Evolutionary conservation across 2,329 filamentous ascomycete species (phyloP), one percentile per base, ranked within the genome.

Genomic region (Colletotrichum abscissum): DNA sequence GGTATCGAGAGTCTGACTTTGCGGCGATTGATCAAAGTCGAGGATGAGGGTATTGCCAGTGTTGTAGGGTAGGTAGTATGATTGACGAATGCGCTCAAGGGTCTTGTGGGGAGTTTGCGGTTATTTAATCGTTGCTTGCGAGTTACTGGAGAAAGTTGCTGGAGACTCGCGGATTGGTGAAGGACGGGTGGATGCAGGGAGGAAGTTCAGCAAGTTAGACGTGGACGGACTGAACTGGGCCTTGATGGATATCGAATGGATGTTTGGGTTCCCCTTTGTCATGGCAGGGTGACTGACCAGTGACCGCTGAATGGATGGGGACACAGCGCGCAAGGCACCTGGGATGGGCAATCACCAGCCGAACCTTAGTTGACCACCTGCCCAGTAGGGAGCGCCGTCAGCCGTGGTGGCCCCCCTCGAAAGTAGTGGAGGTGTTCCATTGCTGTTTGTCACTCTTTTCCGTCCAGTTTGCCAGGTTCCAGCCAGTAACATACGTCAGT

Each of bases 121-220:
- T 56, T 73, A 69, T 66, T 73, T 71, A 72, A 66, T 70, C 49
- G 71, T 71, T 66, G 52, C 59, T 69, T 9, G 42, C 16, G 42
- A 49, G 71, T 62, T 62, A 38, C 59, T 69, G 19, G 42, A 49
- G 42, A 49, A 49, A 9, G 42, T 49, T 73, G 70, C 66, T 73
- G 66, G 55, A 49, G 66, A 73, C 42, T 56, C 24, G 63, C 63
- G 55, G 26, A 35, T 42, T 46, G 54, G 46, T 54, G 55, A 56
- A 28, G 24, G 46, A 54, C 42, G 42, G 70, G 60, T 56, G 67
- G 67, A 71, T 71, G 67, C 67, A 73, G 59, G 55, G 46, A 70
- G 55, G 42, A 69, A 35, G 59, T 73, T 69, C 12, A 55, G 38
- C 33, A 58, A 16, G 52, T 22, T 28, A 35, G 33, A 55, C 14